These are phyloP conservation scores for Bauhinia variegata DNA, from an alignment of 306 rosid genomes.

Conservation along the genomic window DNA sequence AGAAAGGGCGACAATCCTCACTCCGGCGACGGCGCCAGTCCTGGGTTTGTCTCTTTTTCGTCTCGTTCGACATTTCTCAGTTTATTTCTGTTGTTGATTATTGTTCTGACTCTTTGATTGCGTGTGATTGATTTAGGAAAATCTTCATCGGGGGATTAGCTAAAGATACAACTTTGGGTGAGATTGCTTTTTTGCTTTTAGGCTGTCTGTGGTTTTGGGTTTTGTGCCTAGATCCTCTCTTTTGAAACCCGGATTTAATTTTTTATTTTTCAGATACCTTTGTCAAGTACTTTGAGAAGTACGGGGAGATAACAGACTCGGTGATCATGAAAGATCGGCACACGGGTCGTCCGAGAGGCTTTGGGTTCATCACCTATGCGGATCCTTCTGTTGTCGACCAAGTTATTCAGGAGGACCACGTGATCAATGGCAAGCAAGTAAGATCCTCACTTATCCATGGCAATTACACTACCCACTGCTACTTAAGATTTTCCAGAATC, in stretches of 20 bases:
- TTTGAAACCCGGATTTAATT: background rate
- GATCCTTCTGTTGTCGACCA: slow-evolving; percentile 85
- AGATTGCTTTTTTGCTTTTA: background rate
- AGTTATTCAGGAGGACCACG: slow-evolving; percentile 74
- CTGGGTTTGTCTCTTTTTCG: slow-evolving; percentile 58
- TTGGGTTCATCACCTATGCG: slow-evolving; percentile 85
- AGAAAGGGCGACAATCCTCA: slow-evolving; percentile 66
- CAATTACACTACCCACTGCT: too few species aligned
- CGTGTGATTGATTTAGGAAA: slow-evolving; percentile 56
- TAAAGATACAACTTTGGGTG: slow-evolving; percentile 78
- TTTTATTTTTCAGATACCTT: slow-evolving; percentile 58
- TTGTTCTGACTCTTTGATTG: too few species aligned
- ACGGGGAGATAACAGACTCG: slow-evolving; percentile 89
- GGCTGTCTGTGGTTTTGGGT: too few species aligned
- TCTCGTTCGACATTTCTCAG: background rate
- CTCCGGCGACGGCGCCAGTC: slow-evolving; percentile 87
- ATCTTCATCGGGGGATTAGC: slow-evolving; percentile 97
- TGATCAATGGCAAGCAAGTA: slow-evolving; percentile 81
- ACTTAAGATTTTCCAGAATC: background rate
- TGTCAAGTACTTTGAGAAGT: slow-evolving; percentile 77
- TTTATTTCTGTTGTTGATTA: background rate
- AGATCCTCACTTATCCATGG: background rate
- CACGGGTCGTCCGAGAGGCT: slow-evolving; percentile 82
- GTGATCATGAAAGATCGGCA: slow-evolving; percentile 92
- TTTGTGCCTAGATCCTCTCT: background rate